These are phyloP conservation scores for Zizania latifolia DNA, from an alignment of 176 grass and related monocot genomes.

Conservation along the genomic window DNA sequence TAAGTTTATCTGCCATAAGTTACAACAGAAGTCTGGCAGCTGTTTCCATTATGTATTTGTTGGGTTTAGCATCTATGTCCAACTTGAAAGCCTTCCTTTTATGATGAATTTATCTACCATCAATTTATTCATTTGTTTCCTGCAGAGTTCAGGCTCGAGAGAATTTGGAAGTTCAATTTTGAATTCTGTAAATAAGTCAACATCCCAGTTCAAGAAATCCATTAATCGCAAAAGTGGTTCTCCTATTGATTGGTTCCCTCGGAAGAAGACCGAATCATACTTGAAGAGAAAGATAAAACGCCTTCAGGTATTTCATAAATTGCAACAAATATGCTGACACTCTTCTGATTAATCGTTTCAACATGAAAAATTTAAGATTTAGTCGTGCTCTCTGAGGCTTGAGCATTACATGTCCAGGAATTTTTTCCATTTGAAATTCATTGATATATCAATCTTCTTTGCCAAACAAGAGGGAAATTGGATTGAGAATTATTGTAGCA, in stretches of 20 bases:
- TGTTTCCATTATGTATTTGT: background rate
- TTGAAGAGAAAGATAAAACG: constrained; percentile 93
- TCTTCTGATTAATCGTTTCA: background rate
- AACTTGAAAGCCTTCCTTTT: background rate
- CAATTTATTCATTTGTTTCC: constrained; percentile 3
- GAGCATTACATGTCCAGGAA: background rate
- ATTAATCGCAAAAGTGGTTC: constrained; percentile 52
- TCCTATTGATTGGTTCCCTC: constrained; percentile 65
- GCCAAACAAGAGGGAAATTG: background rate
- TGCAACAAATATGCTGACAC: background rate
- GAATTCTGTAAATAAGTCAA: constrained; percentile 66
- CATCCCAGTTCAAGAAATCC: constrained; percentile 73
- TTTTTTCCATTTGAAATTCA: background rate
- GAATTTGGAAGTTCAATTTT: constrained; percentile 51
- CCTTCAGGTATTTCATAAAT: constrained; percentile 55
- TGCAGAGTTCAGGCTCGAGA: constrained; percentile 59
- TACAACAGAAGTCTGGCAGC: background rate
- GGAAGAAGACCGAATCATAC: constrained; percentile 77
- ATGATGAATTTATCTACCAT: constrained; percentile 15
- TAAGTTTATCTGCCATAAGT: background rate
- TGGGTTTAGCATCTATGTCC: background rate
- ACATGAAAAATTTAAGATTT: background rate
- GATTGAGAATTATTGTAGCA: background rate
- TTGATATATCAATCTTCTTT: background rate
- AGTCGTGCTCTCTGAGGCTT: background rate